phyloP scores from a whole-genome alignment of 1,139 yeast genomes.

The Pneumocystis sp. region DNA sequence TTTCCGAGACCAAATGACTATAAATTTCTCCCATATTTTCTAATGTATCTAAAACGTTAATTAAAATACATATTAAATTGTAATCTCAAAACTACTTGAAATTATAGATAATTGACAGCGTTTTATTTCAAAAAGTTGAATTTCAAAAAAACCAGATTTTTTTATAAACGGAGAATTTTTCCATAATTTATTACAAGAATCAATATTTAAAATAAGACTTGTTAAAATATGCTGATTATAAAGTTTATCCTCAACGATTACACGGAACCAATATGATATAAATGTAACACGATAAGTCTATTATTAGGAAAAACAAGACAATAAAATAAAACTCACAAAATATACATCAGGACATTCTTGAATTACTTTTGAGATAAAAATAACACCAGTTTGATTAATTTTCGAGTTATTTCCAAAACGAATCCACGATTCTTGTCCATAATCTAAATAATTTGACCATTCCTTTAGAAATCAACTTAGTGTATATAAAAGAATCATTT shows the following conservation, averaged over 20 bases:
- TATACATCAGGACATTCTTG: background rate
- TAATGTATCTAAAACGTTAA: background rate
- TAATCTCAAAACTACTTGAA: background rate
- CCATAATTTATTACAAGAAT: background rate
- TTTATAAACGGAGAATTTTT: background rate
- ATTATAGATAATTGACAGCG: background rate
- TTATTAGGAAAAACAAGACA: background rate
- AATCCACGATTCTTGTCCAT: conserved; percentile 1
- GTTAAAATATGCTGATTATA: background rate
- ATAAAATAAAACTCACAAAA: background rate
- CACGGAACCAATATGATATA: background rate
- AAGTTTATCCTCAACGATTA: background rate
- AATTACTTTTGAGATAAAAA: background rate
- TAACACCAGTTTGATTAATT: background rate
- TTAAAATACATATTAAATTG: background rate
- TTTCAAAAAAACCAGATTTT: background rate
- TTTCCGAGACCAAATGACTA: background rate
- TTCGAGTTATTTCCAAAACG: background rate
- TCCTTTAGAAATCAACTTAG: background rate
- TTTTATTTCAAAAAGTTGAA: background rate
- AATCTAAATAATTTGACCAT: conserved; percentile 1
- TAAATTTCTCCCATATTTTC: background rate
- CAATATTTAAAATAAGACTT: background rate
- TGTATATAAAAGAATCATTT: background rate
- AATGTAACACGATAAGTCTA: background rate